Evolutionary conservation across 108 stramenopile genomes (phyloP), one percentile per base, ranked within the genome.

Genomic region (Tribonema minus): DNA sequence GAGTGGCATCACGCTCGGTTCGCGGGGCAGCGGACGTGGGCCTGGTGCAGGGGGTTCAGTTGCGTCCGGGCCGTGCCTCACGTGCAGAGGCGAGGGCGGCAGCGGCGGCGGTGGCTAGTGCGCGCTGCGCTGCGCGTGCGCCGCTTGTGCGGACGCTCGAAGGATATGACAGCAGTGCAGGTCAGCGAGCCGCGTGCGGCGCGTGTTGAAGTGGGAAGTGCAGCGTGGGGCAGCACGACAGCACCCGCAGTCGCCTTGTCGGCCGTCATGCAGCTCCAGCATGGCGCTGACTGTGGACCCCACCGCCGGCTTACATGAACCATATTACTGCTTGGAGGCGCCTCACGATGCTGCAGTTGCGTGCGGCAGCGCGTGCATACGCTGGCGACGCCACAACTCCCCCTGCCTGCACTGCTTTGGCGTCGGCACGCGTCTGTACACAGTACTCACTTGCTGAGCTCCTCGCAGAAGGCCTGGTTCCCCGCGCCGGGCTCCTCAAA

Each of bases 361-460:
- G n/a, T n/a, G n/a, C n/a, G n/a, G n/a, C n/a, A n/a, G n/a, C n/a
- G n/a, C n/a, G n/a, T n/a, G n/a, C n/a, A n/a, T n/a, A n/a, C n/a
- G n/a, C n/a, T n/a, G n/a, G n/a, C n/a, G n/a, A n/a, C n/a, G n/a
- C n/a, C n/a, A n/a, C n/a, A n/a, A n/a, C n/a, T n/a, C n/a, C n/a
- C n/a, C n/a, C n/a, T n/a, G n/a, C n/a, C n/a, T n/a, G n/a, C n/a
- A n/a, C n/a, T n/a, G n/a, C n/a, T n/a, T n/a, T n/a, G n/a, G n/a
- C n/a, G n/a, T n/a, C n/a, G n/a, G n/a, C n/a, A n/a, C n/a, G n/a
- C n/a, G n/a, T n/a, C n/a, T n/a, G n/a, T n/a, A n/a, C 20, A 20
- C 20, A 54, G 46, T 54, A 54, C 46, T 54, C 15, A 54, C 46
- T 67, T 76, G 75, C 65, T 76, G 71, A 82, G 39, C 72, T 76